These are phyloP conservation scores for Puccinellia tenuiflora DNA, from an alignment of 176 grass and related monocot genomes.

Conservation along the genomic window DNA sequence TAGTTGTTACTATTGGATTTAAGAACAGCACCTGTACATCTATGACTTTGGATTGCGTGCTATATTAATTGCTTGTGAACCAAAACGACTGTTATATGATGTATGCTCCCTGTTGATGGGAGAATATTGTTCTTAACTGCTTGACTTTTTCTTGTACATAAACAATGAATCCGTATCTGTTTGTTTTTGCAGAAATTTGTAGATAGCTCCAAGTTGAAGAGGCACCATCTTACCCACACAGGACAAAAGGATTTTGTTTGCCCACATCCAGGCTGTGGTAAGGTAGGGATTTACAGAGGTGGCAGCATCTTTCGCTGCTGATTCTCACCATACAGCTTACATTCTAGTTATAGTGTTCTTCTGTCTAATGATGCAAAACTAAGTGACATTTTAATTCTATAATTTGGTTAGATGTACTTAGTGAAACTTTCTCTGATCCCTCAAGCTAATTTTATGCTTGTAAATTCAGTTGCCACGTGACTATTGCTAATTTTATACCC, in stretches of 20 bases:
- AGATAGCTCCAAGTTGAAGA: conserved; percentile 91
- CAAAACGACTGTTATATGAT: neutral
- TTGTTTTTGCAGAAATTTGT: conserved; percentile 77
- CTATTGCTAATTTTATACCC: no score
- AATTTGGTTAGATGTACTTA: neutral
- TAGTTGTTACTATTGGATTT: no score
- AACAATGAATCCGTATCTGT: neutral
- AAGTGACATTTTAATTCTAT: neutral
- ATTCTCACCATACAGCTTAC: neutral
- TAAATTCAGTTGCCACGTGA: neutral
- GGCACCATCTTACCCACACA: conserved; percentile 78
- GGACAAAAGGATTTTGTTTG: conserved; percentile 88
- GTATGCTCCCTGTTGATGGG: neutral
- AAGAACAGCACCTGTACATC: no score
- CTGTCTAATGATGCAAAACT: conserved; percentile 6
- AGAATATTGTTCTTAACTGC: neutral
- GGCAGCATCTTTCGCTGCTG: neutral
- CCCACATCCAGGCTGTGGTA: conserved; percentile 69
- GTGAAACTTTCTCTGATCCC: neutral
- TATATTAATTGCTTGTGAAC: no score
- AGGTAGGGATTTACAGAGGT: conserved; percentile 30
- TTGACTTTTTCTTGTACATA: no score
- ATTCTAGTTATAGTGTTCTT: neutral
- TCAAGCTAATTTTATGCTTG: neutral
- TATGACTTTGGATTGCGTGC: no score